Evolutionary conservation across 2,329 filamentous ascomycete genomes (phyloP).

Genomic region (Cladophialophora carrionii): DNA sequence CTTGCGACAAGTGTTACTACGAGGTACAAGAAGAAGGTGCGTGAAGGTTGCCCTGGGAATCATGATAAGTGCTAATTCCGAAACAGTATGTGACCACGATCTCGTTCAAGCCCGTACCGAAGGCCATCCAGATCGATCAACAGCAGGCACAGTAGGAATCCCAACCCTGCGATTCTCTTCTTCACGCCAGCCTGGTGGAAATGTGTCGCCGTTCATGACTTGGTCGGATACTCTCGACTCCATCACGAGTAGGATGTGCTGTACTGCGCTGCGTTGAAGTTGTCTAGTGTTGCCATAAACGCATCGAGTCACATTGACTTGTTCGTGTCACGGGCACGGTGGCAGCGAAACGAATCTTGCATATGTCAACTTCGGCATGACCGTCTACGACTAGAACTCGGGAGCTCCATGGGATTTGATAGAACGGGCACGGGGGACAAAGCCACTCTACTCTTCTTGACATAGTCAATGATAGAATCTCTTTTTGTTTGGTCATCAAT

Average conservation of each 20-base stretch:
- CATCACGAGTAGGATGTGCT: background rate
- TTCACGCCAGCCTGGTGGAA: background rate
- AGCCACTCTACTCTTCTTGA: conserved; percentile 8
- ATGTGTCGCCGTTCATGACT: background rate
- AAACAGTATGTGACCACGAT: conserved; percentile 92
- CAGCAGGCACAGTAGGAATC: background rate
- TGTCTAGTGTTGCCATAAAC: background rate
- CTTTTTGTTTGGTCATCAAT: background rate
- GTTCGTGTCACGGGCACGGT: background rate
- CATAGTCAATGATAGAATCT: background rate
- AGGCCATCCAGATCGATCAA: conserved; percentile 20
- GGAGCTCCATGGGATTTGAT: background rate
- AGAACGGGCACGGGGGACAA: background rate
- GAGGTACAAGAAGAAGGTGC: conserved; percentile 85
- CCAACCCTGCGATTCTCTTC: background rate
- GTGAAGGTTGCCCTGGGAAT: conserved; percentile 17
- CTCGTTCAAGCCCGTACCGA: conserved; percentile 86
- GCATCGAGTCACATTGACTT: background rate
- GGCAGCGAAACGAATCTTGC: background rate
- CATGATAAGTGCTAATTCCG: conserved; percentile 8
- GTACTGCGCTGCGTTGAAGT: background rate
- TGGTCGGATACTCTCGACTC: background rate
- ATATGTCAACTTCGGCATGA: background rate
- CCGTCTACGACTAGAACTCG: background rate
- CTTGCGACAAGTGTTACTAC: conserved; percentile 95